phyloP scores from a whole-genome alignment of 164 flowering plant genomes.

The Macadamia integrifolia region DNA sequence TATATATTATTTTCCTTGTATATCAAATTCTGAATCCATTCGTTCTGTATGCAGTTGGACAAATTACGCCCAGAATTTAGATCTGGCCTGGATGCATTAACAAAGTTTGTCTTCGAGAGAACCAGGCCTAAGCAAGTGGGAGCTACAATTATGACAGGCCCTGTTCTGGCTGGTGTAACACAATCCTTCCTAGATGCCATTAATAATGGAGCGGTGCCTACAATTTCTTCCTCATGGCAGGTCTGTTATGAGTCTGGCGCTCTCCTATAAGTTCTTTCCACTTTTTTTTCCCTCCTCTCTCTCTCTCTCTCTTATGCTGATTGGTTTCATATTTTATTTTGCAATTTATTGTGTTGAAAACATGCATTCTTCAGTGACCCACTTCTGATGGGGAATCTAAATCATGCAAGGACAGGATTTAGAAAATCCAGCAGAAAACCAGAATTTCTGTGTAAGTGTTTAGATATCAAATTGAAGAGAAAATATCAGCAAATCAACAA shows the following conservation, averaged over 20 bases:
- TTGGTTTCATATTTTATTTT: too few relatives aligned
- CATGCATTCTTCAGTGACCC: too few relatives aligned
- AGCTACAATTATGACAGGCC: constrained; percentile 90
- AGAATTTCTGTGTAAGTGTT: too few relatives aligned
- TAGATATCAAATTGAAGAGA: too few relatives aligned
- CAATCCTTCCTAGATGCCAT: constrained; percentile 93
- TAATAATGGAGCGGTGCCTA: constrained; percentile 97
- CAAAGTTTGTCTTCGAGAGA: constrained; percentile 93
- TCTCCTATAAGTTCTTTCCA: not conserved
- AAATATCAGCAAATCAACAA: too few relatives aligned
- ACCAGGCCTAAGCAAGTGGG: constrained; percentile 97
- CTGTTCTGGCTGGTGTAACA: constrained; percentile 81
- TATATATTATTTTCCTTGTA: not conserved
- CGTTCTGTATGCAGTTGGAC: constrained; percentile 52
- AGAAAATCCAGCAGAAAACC: too few relatives aligned
- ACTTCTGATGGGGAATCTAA: too few relatives aligned
- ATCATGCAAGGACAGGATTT: too few relatives aligned
- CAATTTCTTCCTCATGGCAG: constrained; percentile 99
- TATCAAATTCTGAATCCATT: not conserved
- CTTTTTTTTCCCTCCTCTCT: not conserved
- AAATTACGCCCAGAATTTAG: constrained; percentile 88
- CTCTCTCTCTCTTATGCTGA: too few relatives aligned
- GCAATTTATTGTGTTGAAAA: too few relatives aligned
- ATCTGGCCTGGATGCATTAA: constrained; percentile 89
- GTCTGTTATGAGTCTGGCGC: constrained; percentile 29